Evolutionary conservation across 345 rosid genomes (phyloP).

Genomic region (Eucalyptus tenuipes): DNA sequence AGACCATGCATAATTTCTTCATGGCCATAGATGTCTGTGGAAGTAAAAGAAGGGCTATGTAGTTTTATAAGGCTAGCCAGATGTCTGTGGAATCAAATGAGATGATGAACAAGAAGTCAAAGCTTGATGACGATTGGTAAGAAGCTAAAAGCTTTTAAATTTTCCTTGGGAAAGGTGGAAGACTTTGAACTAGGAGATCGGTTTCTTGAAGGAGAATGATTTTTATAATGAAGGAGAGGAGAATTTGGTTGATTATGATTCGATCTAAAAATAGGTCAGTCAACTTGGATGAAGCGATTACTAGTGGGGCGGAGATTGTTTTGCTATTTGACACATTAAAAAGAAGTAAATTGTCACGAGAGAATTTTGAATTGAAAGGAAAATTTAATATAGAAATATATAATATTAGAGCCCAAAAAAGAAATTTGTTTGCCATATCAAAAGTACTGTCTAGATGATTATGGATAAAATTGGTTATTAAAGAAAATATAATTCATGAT

Average conservation of each 20-base stretch:
- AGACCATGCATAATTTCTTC: neutral
- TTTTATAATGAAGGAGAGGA: neutral
- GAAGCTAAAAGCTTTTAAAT: neutral
- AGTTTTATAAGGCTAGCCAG: neutral
- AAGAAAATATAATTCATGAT: neutral
- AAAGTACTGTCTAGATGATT: neutral
- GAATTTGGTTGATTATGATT: neutral
- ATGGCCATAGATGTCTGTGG: neutral
- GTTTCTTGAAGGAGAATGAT: neutral
- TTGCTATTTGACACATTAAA: neutral
- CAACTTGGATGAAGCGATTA: neutral
- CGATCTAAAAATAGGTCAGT: neutral
- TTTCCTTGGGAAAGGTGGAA: neutral
- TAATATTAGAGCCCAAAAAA: too few species aligned
- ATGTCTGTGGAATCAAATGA: neutral
- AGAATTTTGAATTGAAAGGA: neutral
- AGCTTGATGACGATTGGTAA: neutral
- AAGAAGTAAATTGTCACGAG: neutral
- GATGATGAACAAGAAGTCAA: neutral
- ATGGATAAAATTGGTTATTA: neutral
- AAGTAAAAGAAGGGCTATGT: neutral
- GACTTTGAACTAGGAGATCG: neutral
- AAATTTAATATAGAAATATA: too few species aligned
- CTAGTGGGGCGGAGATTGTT: neutral
- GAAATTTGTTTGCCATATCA: neutral